Base-by-base conservation (phyloP, 2,329 filamentous ascomycete genomes). In the Neofusicoccum umdonicola region DNA sequence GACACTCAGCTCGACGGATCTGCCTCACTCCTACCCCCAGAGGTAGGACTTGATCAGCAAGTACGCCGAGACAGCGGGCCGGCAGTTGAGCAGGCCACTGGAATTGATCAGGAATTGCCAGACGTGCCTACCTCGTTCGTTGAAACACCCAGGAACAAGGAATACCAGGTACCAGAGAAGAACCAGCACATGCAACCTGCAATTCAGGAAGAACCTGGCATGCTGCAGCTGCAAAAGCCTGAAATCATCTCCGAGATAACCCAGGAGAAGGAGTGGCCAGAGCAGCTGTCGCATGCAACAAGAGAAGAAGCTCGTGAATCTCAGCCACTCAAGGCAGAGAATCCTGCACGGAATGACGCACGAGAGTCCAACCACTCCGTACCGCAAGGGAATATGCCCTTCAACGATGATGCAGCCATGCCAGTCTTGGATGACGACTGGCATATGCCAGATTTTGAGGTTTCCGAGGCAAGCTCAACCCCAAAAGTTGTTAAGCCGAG, bases 361-460 rank as follows among this genome's bases (percentile, higher is more conserved):
- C 41, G 15, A 15, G 7, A 44, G n/a, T 15, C n/a, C 3, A 9
- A 48, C 15, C 5, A 11, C 9, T 22, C 42, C 12, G 22, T 12
- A 39, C 8, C 15, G n/a, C 41, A 44, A 44, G 13, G 9, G 9
- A n/a, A 31, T 1, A 6, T 22, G 15, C 11, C 31, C 11, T 12
- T 15, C 41, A 45, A 8, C 19, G 54, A 45, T 19, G 56, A 47
- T 37, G 9, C 27, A 5, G 15, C 12, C 13, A 11, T 60, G 22
- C 56, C 56, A 19, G 9, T 35, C 2, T 35, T 60, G n/a, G 56
- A 60, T 7, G 56, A 60, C 27, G 42, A 60, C 42, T 60, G 56
- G 56, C 41, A 60, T 17, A 60, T 60, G 42, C 42, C 41, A 35
- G 42, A 60, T 47, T 41, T 22, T 3, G 31, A 22, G 6, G 56